Conservation (phyloP, 2,329 filamentous ascomycete genomes). For the Aspergillus sp. region DNA sequence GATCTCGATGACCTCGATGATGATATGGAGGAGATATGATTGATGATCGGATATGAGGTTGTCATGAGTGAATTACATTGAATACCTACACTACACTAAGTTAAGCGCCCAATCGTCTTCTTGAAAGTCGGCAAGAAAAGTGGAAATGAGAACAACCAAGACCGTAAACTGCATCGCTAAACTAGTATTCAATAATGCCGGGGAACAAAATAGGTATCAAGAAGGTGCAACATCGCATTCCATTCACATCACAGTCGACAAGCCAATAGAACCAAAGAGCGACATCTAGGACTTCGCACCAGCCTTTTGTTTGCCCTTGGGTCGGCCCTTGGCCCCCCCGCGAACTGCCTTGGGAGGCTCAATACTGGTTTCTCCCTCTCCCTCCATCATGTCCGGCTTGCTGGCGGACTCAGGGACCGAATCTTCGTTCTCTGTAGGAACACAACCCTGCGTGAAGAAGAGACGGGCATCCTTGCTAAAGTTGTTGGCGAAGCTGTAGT, state of each 20-base stretch:
- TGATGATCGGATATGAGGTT: neutral
- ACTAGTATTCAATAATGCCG: neutral
- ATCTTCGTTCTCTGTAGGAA: conserved; percentile 39
- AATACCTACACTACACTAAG: neutral
- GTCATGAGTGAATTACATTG: neutral
- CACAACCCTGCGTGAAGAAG: conserved; percentile 91
- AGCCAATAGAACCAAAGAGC: neutral
- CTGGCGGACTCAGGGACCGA: conserved; percentile 23
- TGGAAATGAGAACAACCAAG: neutral
- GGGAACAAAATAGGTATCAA: neutral
- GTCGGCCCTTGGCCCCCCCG: conserved; percentile 24
- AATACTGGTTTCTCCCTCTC: conserved; percentile 21
- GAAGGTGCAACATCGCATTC: neutral
- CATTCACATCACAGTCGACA: neutral
- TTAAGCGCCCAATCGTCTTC: neutral
- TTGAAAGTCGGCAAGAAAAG: neutral
- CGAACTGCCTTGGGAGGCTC: conserved; percentile 15
- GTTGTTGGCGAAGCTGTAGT: conserved; percentile 87
- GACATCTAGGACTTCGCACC: conserved; percentile 4
- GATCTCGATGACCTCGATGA: conserved; percentile 57
- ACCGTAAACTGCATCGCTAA: neutral
- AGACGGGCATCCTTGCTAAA: conserved; percentile 70
- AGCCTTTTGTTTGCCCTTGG: conserved; percentile 35
- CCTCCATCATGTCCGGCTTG: conserved; percentile 23
- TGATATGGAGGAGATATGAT: conserved; percentile 54